Conservation (phyloP, 345 rosid species). For the Ceriops decandra region DNA sequence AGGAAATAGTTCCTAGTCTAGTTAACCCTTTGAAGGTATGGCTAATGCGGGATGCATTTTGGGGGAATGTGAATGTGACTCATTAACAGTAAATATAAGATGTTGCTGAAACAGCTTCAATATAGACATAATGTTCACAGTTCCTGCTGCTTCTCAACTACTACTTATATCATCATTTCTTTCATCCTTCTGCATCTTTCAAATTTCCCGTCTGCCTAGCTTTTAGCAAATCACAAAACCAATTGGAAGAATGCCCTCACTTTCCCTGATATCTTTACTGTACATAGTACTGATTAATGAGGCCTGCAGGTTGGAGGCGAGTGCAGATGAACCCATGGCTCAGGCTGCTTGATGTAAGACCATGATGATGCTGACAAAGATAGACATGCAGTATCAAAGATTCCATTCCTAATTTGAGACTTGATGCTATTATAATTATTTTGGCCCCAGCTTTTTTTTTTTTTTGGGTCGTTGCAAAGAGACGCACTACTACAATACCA, state of each 20-base stretch:
- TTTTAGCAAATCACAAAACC: not conserved
- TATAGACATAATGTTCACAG: no score
- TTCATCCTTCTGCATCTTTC: not conserved
- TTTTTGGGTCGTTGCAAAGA: no score
- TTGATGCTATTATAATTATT: no score
- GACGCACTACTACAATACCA: no score
- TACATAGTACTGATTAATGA: not conserved
- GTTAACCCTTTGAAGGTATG: not conserved
- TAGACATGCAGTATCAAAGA: not conserved
- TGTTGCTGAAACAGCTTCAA: not conserved
- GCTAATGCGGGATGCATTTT: not conserved
- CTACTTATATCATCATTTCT: not conserved
- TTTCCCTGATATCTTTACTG: not conserved
- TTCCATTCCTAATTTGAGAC: not conserved
- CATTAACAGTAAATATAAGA: not conserved
- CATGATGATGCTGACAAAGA: not conserved
- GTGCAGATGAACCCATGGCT: constrained; percentile 48
- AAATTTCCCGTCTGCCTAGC: not conserved
- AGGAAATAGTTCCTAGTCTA: not conserved
- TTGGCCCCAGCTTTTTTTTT: no score
- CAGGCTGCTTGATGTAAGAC: constrained; percentile 41
- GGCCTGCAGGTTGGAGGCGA: constrained; percentile 42
- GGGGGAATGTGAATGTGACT: no score
- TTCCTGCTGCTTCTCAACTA: no score
- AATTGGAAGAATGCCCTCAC: not conserved